These are phyloP conservation scores for Sphaerulina musiva DNA, from an alignment of 2,329 filamentous ascomycete species.

Conservation along the genomic window DNA sequence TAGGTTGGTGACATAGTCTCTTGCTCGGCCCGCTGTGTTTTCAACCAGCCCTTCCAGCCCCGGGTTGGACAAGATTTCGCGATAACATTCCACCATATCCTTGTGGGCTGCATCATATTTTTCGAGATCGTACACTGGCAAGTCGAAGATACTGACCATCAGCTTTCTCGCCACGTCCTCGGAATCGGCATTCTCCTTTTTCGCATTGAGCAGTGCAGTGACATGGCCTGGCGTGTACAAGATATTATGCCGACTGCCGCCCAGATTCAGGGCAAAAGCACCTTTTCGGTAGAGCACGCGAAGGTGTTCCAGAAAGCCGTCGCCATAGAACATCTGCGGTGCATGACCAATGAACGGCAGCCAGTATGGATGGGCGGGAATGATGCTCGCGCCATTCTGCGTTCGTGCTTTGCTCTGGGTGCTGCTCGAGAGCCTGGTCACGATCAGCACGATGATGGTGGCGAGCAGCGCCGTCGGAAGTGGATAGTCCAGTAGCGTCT, in stretches of 20 bases:
- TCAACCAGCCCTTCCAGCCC: conserved; percentile 40
- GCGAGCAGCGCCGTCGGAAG: conserved; percentile 7
- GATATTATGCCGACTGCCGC: conserved; percentile 46
- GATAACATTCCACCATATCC: conserved; percentile 31
- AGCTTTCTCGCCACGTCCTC: conserved; percentile 25
- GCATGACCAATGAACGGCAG: conserved; percentile 52
- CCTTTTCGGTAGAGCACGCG: conserved; percentile 36
- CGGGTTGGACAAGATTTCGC: conserved; percentile 44
- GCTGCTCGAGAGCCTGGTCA: conserved; percentile 22
- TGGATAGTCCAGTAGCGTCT: not conserved
- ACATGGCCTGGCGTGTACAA: conserved; percentile 46
- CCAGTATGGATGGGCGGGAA: conserved; percentile 50
- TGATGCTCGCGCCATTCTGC: conserved; percentile 22
- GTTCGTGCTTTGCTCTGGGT: conserved; percentile 11
- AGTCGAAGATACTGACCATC: conserved; percentile 38
- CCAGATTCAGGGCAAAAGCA: conserved; percentile 46
- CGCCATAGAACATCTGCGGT: conserved; percentile 43
- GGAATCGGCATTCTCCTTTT: conserved; percentile 29
- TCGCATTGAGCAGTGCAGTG: conserved; percentile 37
- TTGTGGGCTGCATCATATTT: conserved; percentile 35
- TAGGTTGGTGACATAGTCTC: conserved; percentile 48
- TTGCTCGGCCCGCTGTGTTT: conserved; percentile 36
- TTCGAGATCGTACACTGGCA: conserved; percentile 32
- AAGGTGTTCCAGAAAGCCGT: conserved; percentile 40
- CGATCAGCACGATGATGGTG: conserved; percentile 12